Evolutionary conservation across 257 asterid genomes (phyloP).

Genomic region (Penstemon davidsonii): DNA sequence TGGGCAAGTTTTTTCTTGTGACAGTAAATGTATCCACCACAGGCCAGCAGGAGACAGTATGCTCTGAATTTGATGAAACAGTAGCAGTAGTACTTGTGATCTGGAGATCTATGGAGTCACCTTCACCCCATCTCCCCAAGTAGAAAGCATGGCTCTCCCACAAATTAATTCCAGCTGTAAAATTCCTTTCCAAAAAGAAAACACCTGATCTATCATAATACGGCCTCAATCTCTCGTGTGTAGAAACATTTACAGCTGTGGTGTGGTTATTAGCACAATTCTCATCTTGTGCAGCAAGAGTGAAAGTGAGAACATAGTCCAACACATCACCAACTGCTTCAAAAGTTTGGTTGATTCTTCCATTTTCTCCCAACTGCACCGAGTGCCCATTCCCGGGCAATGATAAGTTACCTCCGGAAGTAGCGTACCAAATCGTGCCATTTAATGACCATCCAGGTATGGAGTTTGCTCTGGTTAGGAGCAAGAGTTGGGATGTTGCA

Average conservation of each 20-base stretch:
- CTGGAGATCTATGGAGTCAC: slow-evolving; percentile 25
- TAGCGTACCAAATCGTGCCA: slow-evolving; percentile 29
- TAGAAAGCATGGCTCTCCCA: slow-evolving; percentile 30
- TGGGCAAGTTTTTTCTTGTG: slow-evolving; percentile 9
- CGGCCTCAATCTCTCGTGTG: background rate
- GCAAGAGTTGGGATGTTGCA: slow-evolving; percentile 25
- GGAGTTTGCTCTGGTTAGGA: slow-evolving; percentile 18
- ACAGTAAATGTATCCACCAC: slow-evolving; percentile 31
- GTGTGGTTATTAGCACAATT: slow-evolving; percentile 22
- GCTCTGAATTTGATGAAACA: background rate
- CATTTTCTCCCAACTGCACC: slow-evolving; percentile 27
- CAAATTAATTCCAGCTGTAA: slow-evolving; percentile 2
- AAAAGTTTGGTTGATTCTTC: slow-evolving; percentile 31
- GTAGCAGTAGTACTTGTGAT: slow-evolving; percentile 7
- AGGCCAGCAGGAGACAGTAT: slow-evolving; percentile 33
- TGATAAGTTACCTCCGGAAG: slow-evolving; percentile 14
- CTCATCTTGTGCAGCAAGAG: slow-evolving; percentile 11
- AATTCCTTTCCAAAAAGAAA: slow-evolving; percentile 9
- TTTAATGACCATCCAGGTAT: slow-evolving; percentile 36
- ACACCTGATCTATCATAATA: background rate
- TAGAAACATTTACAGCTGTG: slow-evolving; percentile 28
- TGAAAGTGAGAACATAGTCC: slow-evolving; percentile 33
- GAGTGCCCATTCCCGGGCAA: slow-evolving; percentile 28
- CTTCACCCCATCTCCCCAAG: slow-evolving; percentile 28
- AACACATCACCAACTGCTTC: background rate